A percentile compares a stretch with the other conserved stretches of the same genome.
These are phyloP conservation scores for Ophiocordyceps camponoti-leonardi DNA, from an alignment of 2,329 filamentous ascomycete species.

Conservation along the genomic window DNA sequence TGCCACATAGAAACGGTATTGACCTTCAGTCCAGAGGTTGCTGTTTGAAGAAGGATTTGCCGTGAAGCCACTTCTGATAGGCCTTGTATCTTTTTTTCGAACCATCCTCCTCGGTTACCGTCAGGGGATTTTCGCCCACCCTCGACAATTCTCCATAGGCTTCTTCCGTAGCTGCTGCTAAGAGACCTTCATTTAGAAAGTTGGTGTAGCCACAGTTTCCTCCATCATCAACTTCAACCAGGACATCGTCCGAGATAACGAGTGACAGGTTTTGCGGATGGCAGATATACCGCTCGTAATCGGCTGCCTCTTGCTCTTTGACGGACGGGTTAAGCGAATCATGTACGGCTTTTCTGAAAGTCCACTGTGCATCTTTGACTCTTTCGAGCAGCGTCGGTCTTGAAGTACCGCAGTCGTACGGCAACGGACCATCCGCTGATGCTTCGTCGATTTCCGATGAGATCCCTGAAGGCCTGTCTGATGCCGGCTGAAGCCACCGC, in stretches of 20 bases:
- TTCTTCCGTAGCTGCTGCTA: conserved; percentile 29
- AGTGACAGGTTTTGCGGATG: conserved; percentile 83
- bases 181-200: conserved; percentile 42
- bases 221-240: conserved; percentile 36
- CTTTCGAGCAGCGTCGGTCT: conserved; percentile 54
- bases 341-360: conserved; percentile 68
- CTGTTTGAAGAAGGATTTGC: conserved; percentile 95
- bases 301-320: conserved; percentile 55
- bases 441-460: background rate
- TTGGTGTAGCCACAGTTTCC: conserved; percentile 67
- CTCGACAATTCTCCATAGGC: conserved; percentile 62
- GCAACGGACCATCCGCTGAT: background rate
- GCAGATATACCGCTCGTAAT: conserved; percentile 76
- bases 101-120: conserved; percentile 72
- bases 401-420: conserved; percentile 14
- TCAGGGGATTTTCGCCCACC: conserved; percentile 67
- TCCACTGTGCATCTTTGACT: conserved; percentile 71
- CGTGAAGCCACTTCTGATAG: conserved; percentile 84
- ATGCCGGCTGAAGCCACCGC: conserved; percentile 40
- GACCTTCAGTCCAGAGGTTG: conserved; percentile 39
- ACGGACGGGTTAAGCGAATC: conserved; percentile 79
- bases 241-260: conserved; percentile 52
- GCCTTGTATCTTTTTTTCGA: conserved; percentile 93
- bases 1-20: too few species aligned
- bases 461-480: conserved; percentile 13